These are phyloP conservation scores for Lactarius indigo DNA, from an alignment of 768 basidiomycete species.

Conservation along the genomic window DNA sequence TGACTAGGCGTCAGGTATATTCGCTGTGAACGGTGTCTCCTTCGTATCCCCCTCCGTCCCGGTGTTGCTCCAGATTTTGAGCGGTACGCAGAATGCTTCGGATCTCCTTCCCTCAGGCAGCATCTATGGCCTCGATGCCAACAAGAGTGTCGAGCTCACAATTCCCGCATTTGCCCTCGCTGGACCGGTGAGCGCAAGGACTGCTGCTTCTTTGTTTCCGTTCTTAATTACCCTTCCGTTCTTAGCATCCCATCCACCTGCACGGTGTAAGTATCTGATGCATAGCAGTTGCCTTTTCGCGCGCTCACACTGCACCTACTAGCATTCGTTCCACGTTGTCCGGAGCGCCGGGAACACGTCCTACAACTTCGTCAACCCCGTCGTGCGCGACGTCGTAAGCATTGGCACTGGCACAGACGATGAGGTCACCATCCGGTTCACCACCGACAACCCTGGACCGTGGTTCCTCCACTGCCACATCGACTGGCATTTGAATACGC, in stretches of 20 bases:
- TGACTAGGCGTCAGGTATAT: not conserved
- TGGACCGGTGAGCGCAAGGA: conserved; percentile 31
- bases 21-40: conserved; percentile 34
- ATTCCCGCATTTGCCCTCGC: conserved; percentile 41
- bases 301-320: not conserved
- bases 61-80: conserved; percentile 56
- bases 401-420: conserved; percentile 19
- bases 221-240: not conserved
- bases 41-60: conserved; percentile 46
- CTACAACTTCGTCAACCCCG: conserved; percentile 37
- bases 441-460: conserved; percentile 33
- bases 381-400: conserved; percentile 43
- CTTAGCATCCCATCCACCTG: conserved; percentile 21
- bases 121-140: conserved; percentile 45
- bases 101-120: conserved; percentile 49
- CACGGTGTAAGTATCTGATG: conserved; percentile 13
- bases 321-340: conserved; percentile 27
- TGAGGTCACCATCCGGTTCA: conserved; percentile 30
- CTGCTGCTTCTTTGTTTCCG: not conserved
- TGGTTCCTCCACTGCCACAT: conserved; percentile 35
- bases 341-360: conserved; percentile 21
- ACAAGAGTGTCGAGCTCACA: conserved; percentile 46
- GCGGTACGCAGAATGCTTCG: conserved; percentile 44
- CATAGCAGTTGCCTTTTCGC: not conserved
- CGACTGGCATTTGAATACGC: conserved; percentile 32